These are phyloP conservation scores for Paratinospora sagittata DNA, from an alignment of 164 flowering plant species.

Conservation along the genomic window DNA sequence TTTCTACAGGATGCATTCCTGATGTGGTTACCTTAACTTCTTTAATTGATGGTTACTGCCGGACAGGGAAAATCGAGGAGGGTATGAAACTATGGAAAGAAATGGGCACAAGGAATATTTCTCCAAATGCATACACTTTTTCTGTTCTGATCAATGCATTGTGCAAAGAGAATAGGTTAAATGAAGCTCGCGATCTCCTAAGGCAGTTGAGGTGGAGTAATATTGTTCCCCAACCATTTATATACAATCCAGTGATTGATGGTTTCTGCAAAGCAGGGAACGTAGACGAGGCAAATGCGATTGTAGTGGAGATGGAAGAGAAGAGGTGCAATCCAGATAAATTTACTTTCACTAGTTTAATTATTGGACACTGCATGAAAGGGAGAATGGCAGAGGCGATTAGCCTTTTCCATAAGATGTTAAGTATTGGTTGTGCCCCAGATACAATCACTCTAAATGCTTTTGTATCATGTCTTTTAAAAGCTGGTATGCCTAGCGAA, in stretches of 20 bases:
- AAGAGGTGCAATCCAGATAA: conserved; percentile 67
- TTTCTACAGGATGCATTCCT: conserved; percentile 39
- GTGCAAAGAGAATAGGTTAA: conserved; percentile 65
- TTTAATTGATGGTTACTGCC: conserved; percentile 69
- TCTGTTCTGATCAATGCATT: conserved; percentile 55
- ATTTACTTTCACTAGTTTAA: conserved; percentile 77
- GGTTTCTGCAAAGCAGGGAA: conserved; percentile 87
- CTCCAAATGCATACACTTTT: conserved; percentile 66
- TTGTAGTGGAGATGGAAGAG: conserved; percentile 69
- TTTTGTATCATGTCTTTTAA: conserved; percentile 59
- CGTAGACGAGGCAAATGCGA: conserved; percentile 71
- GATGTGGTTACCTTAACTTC: conserved; percentile 75
- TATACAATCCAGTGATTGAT: conserved; percentile 86
- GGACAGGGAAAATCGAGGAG: conserved; percentile 48
- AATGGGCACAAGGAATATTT: conserved; percentile 44
- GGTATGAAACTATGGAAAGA: conserved; percentile 61
- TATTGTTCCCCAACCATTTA: conserved; percentile 54
- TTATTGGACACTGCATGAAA: conserved; percentile 92
- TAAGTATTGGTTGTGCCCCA: conserved; percentile 49
- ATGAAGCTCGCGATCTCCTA: conserved; percentile 61
- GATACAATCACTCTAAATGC: conserved; percentile 55
- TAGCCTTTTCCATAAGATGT: conserved; percentile 58
- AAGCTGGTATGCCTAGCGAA: conserved; percentile 88
- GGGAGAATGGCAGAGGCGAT: conserved; percentile 81
- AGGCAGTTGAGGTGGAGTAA: conserved; percentile 38